These are phyloP conservation scores for Metarhizium album DNA, from an alignment of 2,329 filamentous ascomycete species.

Conservation along the genomic window DNA sequence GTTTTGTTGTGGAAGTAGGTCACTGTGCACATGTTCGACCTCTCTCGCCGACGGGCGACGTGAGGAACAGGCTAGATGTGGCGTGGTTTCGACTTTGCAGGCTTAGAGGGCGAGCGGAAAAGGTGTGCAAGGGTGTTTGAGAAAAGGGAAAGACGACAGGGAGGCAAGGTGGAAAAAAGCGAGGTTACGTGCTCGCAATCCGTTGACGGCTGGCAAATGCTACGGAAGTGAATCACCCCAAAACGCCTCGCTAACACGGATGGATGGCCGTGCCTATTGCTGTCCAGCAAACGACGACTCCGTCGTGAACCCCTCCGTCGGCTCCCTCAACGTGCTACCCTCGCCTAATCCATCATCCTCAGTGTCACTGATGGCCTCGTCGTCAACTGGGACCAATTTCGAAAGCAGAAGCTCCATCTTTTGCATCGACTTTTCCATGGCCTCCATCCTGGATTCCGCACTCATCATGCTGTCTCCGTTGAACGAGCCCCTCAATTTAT, in stretches of 20 bases:
- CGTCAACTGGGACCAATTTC: slow-evolving; percentile 23
- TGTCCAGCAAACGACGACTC: slow-evolving; percentile 19
- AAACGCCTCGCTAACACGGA: background rate
- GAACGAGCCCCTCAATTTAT: slow-evolving; percentile 38
- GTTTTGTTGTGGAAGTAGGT: slow-evolving; percentile 35
- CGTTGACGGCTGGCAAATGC: background rate
- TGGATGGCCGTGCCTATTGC: background rate
- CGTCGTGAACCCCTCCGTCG: slow-evolving; percentile 16
- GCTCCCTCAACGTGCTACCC: slow-evolving; percentile 17
- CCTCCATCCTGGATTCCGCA: slow-evolving; percentile 33
- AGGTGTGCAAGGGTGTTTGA: background rate
- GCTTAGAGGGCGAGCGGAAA: background rate
- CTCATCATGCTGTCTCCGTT: slow-evolving; percentile 34
- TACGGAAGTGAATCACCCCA: slow-evolving; percentile 5
- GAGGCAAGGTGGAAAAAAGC: background rate
- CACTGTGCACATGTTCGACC: slow-evolving; percentile 33
- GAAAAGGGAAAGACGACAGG: background rate
- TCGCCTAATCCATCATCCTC: slow-evolving; percentile 18
- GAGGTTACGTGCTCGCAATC: background rate
- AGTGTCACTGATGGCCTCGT: slow-evolving; percentile 16
- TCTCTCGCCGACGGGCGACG: background rate
- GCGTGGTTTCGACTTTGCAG: background rate
- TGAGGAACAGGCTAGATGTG: too few species aligned
- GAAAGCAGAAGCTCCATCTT: slow-evolving; percentile 38
- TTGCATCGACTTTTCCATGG: slow-evolving; percentile 38